These are phyloP conservation scores for Mycena filopes DNA, from an alignment of 768 basidiomycete genomes.

Conservation along the genomic window DNA sequence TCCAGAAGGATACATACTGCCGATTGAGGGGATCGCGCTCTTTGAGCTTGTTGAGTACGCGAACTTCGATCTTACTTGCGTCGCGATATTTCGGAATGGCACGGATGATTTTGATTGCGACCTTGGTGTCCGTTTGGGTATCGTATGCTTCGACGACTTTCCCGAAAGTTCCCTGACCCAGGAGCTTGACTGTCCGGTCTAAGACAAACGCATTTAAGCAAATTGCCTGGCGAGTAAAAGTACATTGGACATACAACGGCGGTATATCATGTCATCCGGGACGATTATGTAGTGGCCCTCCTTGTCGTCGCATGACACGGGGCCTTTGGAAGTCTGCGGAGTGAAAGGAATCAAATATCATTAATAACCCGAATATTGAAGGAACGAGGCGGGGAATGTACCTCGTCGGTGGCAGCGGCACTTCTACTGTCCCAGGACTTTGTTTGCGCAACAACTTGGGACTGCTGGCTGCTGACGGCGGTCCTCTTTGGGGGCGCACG, in stretches of 20 bases:
- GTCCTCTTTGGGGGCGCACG: slow-evolving; percentile 77
- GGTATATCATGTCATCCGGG: slow-evolving; percentile 87
- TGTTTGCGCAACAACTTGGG: slow-evolving; percentile 59
- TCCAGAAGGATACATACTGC: slow-evolving; percentile 68
- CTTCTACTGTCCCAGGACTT: slow-evolving; percentile 78
- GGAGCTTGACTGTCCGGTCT: slow-evolving; percentile 92
- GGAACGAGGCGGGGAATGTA: slow-evolving; percentile 51
- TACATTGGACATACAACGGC: slow-evolving; percentile 71
- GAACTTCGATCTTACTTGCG: slow-evolving; percentile 97
- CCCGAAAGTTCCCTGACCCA: slow-evolving; percentile 98
- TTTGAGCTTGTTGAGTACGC: slow-evolving; percentile 92
- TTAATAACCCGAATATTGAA: slow-evolving; percentile 29
- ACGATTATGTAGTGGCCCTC: slow-evolving; percentile 99
- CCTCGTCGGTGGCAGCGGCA: slow-evolving; percentile 73
- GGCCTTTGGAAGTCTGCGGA: slow-evolving; percentile 69
- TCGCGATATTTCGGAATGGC: slow-evolving; percentile 99
- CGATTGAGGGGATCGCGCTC: slow-evolving; percentile 88
- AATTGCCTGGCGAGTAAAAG: slow-evolving; percentile 18
- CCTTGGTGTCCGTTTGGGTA: slow-evolving; percentile 75
- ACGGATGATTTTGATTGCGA: slow-evolving; percentile 98
- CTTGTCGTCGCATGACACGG: slow-evolving; percentile 91
- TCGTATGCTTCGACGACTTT: slow-evolving; percentile 97
- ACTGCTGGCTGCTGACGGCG: slow-evolving; percentile 59
- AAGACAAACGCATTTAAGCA: slow-evolving; percentile 33
- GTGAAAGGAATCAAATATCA: slow-evolving; percentile 40